Base-by-base conservation (phyloP, 768 basidiomycete genomes). In the Lyophyllum semitale region DNA sequence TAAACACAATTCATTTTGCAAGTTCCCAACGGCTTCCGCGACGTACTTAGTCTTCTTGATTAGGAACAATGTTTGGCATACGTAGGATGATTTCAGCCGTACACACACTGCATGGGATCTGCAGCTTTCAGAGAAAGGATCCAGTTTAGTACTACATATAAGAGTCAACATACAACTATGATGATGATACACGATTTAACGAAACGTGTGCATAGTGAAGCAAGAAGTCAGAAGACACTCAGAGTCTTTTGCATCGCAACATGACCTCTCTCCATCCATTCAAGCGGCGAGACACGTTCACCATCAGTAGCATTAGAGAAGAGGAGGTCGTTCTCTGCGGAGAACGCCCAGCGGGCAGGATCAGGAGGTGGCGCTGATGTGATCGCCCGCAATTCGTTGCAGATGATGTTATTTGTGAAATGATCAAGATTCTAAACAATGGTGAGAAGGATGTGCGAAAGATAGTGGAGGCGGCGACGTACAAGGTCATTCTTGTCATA, bases 401-500 rank as follows among this genome's bases (percentile, higher is more conserved):
- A 80, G 61, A 88, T 87, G 66, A 88, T 85, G 62, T 81, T 83
- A 48, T 81, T 75, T 23, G 87, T 88, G 69, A 87, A 88, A 66
- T 88, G 83, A 62, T 89, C 87, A 61, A 88, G 75, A 67, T 87
- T 85, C 81, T 81, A 30, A 25, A 17, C 18, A 32, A 22, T 33
- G 23, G 32, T 42, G 25, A 44, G 37, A 25, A 25, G 11, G 44
- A 38, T 13, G 45, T 25, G 30, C 35, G 30, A 20, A 44, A 22
- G 42, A 37, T 59, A 12, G 59, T 42, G 26, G 26, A 45, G 25
- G 8, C 2, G 69, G 79, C n/a, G n/a, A 58, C n/a, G n/a, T 58
- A 84, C 83, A 52, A 89, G 74, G 61, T 89, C 88, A 64, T 89
- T 89, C 68, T 84, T 86, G 70, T 88, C 88, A 62, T 88, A 88